These are phyloP conservation scores for Chaetomium tenue DNA, from an alignment of 495 filamentous ascomycete species.

Conservation along the genomic window DNA sequence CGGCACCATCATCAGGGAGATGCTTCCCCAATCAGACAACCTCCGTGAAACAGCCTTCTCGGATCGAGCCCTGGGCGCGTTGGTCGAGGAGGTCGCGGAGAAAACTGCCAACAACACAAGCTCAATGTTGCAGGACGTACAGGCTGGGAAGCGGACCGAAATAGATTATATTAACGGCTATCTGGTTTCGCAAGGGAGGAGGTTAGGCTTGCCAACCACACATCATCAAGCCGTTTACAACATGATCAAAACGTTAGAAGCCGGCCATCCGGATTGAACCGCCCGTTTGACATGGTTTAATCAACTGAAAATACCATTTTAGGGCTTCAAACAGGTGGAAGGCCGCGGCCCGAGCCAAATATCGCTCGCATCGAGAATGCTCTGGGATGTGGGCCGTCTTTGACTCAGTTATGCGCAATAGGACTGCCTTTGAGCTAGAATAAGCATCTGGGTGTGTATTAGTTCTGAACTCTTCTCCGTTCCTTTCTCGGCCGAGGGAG, in stretches of 20 bases:
- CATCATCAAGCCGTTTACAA: neutral
- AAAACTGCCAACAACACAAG: slow-evolving; percentile 67
- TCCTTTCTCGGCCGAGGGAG: no score
- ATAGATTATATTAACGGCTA: slow-evolving; percentile 80
- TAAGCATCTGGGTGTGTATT: no score
- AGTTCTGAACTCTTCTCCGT: no score
- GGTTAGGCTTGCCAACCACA: slow-evolving; percentile 2
- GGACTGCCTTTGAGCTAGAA: no score
- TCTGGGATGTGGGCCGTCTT: no score
- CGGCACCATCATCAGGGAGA: slow-evolving; percentile 56
- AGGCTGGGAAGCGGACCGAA: slow-evolving; percentile 58
- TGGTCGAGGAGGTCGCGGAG: slow-evolving; percentile 49
- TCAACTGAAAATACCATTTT: neutral
- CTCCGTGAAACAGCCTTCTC: slow-evolving; percentile 42
- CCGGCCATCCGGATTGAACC: neutral
- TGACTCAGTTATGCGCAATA: no score
- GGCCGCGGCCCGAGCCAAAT: no score
- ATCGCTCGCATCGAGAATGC: no score
- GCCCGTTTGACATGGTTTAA: neutral
- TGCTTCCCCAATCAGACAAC: slow-evolving; percentile 37
- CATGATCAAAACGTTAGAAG: neutral
- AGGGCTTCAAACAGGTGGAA: no score
- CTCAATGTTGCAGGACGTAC: slow-evolving; percentile 79
- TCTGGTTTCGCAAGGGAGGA: slow-evolving; percentile 56
- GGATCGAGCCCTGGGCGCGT: slow-evolving; percentile 19